Conservation (phyloP, 305 asterid genomes). For the Fraxinus ornus region DNA sequence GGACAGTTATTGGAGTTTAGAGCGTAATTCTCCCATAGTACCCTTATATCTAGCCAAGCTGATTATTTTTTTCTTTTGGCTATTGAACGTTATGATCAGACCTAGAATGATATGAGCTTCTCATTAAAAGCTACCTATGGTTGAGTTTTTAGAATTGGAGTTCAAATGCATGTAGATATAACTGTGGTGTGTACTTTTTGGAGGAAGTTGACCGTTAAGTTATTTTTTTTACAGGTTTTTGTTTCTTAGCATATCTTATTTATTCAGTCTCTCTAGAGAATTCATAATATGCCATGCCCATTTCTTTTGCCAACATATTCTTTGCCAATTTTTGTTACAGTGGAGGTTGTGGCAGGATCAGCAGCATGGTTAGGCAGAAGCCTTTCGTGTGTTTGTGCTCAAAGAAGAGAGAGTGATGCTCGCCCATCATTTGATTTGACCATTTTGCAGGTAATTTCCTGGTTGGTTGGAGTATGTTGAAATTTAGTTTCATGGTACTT, state of each 20-base stretch:
- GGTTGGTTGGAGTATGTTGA: neutral
- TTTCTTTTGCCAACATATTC: constrained; percentile 20
- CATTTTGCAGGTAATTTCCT: constrained; percentile 65
- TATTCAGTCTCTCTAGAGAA: neutral
- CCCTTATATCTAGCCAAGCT: neutral
- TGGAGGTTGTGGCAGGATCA: constrained; percentile 91
- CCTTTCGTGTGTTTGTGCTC: constrained; percentile 96
- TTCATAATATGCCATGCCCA: neutral
- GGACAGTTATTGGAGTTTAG: neutral
- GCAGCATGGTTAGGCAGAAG: constrained; percentile 99
- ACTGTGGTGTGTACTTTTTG: neutral
- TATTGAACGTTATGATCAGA: neutral
- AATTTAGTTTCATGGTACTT: neutral
- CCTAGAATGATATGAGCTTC: neutral
- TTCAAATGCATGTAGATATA: neutral
- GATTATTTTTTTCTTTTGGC: neutral
- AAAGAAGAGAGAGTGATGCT: constrained; percentile 83
- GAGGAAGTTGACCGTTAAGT: neutral
- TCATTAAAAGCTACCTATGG: neutral
- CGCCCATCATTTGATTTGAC: constrained; percentile 92
- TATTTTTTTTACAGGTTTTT: constrained; percentile 1
- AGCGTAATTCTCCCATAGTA: neutral
- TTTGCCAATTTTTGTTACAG: constrained; percentile 38
- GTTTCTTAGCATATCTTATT: neutral
- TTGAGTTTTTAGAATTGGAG: neutral